phyloP scores from a whole-genome alignment of 352 stramenopile species.

The Elongisporangium anandrum region DNA sequence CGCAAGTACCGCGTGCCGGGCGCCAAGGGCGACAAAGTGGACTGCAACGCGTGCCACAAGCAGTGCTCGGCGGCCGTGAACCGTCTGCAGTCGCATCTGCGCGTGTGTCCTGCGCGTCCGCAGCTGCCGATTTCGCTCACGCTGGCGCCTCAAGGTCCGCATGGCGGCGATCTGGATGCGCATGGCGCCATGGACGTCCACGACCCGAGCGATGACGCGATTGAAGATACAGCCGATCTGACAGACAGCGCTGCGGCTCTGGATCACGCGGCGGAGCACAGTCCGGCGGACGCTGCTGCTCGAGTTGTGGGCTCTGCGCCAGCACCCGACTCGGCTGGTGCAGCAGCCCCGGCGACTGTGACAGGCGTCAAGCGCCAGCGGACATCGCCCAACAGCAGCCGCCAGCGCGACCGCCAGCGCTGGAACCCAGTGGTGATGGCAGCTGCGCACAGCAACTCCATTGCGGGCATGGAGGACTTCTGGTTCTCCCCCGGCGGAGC shows the following conservation, averaged over 20 bases:
- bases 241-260: not conserved
- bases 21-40: constrained; percentile 56
- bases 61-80: constrained; percentile 57
- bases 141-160: not conserved
- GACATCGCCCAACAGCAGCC: constrained; percentile 5
- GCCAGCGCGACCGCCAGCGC: not conserved
- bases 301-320: not conserved
- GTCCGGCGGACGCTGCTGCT: not conserved
- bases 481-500: no score
- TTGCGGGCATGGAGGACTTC: no score
- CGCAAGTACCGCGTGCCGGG: constrained; percentile 42
- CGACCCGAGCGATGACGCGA: not conserved
- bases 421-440: no score
- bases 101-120: constrained; percentile 39
- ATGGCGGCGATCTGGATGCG: not conserved
- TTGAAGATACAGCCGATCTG: constrained; percentile 1
- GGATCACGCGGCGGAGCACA: not conserved
- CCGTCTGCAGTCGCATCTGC: constrained; percentile 61
- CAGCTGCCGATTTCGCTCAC: constrained; percentile 4
- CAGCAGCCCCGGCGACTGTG: not conserved
- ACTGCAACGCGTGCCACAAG: constrained; percentile 62
- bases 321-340: not conserved
- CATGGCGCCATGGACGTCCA: not conserved
- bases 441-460: no score
- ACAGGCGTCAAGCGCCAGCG: constrained; percentile 18